Percentiles rank a stretch among this genome's conserved stretches.
phyloP scores from a whole-genome alignment of 2,329 filamentous ascomycete species.

The Aspergillus sp. region DNA sequence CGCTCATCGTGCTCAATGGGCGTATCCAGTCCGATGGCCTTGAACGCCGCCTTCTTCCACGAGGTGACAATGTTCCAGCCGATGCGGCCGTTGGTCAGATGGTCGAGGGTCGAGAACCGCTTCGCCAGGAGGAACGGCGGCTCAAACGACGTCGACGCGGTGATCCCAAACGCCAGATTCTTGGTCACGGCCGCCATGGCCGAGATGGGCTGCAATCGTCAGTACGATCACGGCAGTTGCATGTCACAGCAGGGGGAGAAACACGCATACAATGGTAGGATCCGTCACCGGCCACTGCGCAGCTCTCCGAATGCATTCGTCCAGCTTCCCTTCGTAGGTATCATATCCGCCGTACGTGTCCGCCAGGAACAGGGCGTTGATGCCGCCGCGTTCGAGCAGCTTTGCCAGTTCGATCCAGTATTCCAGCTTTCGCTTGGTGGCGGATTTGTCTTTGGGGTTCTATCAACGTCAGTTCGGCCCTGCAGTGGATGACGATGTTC shows the following conservation, averaged over 20 bases:
- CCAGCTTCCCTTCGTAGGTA: conserved; percentile 59
- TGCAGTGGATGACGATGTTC: conserved; percentile 2
- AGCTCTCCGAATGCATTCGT: conserved; percentile 61
- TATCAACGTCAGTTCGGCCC: conserved; percentile 25
- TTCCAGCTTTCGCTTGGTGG: conserved; percentile 58
- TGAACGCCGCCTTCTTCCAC: conserved; percentile 63
- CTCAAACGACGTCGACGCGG: conserved; percentile 62
- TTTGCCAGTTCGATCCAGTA: conserved; percentile 67
- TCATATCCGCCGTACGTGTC: conserved; percentile 66
- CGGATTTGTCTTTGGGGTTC: conserved; percentile 62
- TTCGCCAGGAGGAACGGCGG: conserved; percentile 62
- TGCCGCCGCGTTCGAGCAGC: conserved; percentile 59
- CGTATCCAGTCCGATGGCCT: conserved; percentile 59
- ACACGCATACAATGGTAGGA: conserved; percentile 62
- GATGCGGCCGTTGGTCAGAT: conserved; percentile 60
- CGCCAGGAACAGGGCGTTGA: conserved; percentile 65
- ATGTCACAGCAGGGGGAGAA: too few species aligned
- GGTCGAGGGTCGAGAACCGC: conserved; percentile 61
- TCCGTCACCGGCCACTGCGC: conserved; percentile 67
- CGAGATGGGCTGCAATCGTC: conserved; percentile 51
- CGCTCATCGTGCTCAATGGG: conserved; percentile 62
- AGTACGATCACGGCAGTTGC: not conserved
- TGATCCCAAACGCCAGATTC: conserved; percentile 63
- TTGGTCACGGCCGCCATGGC: conserved; percentile 68
- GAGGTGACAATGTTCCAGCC: conserved; percentile 68